A percentile compares a stretch with the other conserved stretches of the same genome.
These are phyloP conservation scores for Colletotrichum musae DNA, from an alignment of 2,329 filamentous ascomycete species.

Conservation along the genomic window DNA sequence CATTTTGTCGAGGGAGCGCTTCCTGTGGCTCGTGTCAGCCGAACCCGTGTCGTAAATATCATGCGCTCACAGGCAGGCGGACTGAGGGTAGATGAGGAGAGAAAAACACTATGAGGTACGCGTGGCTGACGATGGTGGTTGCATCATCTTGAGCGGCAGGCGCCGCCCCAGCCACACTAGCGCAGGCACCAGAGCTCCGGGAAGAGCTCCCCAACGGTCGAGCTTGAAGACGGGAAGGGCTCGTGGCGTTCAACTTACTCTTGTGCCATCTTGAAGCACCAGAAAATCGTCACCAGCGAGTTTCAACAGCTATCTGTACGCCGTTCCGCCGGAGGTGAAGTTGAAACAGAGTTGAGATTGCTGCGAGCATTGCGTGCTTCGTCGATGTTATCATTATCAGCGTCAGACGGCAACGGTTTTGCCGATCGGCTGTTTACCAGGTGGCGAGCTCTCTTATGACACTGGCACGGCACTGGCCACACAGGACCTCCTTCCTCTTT, in stretches of 20 bases:
- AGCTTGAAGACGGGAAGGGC: slow-evolving; percentile 10
- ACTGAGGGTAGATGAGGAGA: slow-evolving; percentile 5
- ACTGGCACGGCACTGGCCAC: slow-evolving; percentile 4
- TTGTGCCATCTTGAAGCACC: slow-evolving; percentile 33
- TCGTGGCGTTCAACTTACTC: slow-evolving; percentile 26
- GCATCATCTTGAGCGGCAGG: slow-evolving; percentile 30
- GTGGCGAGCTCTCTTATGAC: slow-evolving; percentile 24
- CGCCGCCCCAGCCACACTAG: slow-evolving; percentile 33
- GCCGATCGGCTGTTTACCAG: slow-evolving; percentile 35
- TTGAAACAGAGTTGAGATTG: slow-evolving; percentile 38
- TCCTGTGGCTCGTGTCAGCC: slow-evolving; percentile 29
- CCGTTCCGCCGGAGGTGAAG: slow-evolving; percentile 30
- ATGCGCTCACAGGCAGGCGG: neutral
- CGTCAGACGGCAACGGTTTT: slow-evolving; percentile 31
- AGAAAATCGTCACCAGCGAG: neutral
- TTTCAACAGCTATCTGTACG: slow-evolving; percentile 18
- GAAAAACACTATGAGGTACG: slow-evolving; percentile 25
- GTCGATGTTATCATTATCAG: slow-evolving; percentile 40
- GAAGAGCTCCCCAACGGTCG: neutral
- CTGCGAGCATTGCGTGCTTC: slow-evolving; percentile 36
- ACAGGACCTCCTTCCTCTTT: slow-evolving; percentile 34
- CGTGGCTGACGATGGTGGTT: slow-evolving; percentile 36
- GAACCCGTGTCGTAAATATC: neutral
- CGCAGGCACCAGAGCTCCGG: slow-evolving; percentile 13
- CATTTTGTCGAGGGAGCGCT: slow-evolving; percentile 51